Evolutionary conservation across 176 grass and related monocot species (phyloP), one percentile per base, ranked within the genome.

Genomic region (Triticum urartu): DNA sequence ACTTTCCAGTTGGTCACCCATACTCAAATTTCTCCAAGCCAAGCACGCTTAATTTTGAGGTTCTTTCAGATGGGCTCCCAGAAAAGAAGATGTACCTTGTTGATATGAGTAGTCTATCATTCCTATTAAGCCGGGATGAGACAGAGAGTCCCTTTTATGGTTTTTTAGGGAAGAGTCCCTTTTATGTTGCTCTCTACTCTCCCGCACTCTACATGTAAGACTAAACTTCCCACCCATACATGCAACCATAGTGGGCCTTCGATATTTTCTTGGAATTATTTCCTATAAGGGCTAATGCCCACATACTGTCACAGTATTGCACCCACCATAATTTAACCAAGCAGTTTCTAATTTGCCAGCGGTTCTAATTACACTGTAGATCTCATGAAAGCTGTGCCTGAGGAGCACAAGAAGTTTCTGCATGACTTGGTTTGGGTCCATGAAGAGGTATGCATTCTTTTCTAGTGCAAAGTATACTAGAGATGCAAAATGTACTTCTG

Each of bases 391-490:
- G 90, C 92, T 75, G 79, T 98, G 39, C 93, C 96, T 72, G 90
- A 92, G 34, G 79, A 89, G 60, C 97, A 98, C 70, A 98, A 95
- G 80, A 94, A 69, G 66, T 98, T 98, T 83, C 79, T 98, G 28
- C 85, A 18, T 33, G 89, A 98, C 43, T 81, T 98, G 75, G 90
- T 98, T 78, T 98, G 93, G 93, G 75, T 95, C 79, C 92, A 95
- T 63, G 97, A 94, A 87, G 97, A 95, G 94, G 97, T 95, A 86
- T 80, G 9, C 4, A 26, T 79, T 45, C 7, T 14, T 82, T 42
- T 68, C 10, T 68, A 18, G 4, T 22, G 7, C 43, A 59, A 68
- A 77, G 13, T n/a, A 56, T 11, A 47, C 24, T 66, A 68, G 69
- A 20, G 75, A 60, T 38, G 80, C 21, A 60, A 68, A 7, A 66